These are phyloP conservation scores for Botrytis deweyae DNA, from an alignment of 2,329 filamentous ascomycete species.

Conservation along the genomic window DNA sequence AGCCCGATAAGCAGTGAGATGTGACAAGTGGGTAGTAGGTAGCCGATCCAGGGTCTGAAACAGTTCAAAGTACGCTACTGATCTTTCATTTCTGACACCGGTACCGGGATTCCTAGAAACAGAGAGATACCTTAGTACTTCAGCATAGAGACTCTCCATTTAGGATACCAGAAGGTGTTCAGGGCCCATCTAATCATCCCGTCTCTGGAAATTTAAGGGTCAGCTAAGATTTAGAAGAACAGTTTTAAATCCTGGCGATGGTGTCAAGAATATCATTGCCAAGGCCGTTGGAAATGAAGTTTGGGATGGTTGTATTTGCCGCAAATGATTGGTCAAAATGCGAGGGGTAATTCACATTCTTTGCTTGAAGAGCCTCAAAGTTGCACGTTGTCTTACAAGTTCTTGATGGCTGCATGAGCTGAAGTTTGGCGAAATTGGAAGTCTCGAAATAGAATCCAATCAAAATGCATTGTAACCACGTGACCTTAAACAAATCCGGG, in stretches of 20 bases:
- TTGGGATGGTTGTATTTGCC: neutral
- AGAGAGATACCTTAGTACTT: neutral
- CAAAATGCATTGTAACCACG: neutral
- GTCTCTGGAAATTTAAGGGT: neutral
- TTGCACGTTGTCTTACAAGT: neutral
- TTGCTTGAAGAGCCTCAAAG: neutral
- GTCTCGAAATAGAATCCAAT: constrained; percentile 15
- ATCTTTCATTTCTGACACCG: neutral
- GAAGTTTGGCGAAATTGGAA: constrained; percentile 13
- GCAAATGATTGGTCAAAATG: constrained; percentile 2
- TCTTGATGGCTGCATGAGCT: constrained; percentile 20
- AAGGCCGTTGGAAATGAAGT: constrained; percentile 1
- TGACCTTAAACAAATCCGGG: neutral
- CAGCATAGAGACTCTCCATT: neutral
- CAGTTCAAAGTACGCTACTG: neutral
- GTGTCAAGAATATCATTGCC: neutral
- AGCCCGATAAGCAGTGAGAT: neutral
- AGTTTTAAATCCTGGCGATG: neutral
- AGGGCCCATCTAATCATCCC: neutral
- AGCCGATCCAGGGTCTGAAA: neutral
- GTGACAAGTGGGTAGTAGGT: neutral
- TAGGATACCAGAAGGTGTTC: neutral
- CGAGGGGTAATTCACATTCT: neutral
- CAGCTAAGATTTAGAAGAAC: neutral
- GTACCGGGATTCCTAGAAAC: neutral